A percentile compares a stretch with the other conserved stretches of the same genome.
Conservation (phyloP, 1,284 basidiomycete genomes). For the Meira nashicola region DNA sequence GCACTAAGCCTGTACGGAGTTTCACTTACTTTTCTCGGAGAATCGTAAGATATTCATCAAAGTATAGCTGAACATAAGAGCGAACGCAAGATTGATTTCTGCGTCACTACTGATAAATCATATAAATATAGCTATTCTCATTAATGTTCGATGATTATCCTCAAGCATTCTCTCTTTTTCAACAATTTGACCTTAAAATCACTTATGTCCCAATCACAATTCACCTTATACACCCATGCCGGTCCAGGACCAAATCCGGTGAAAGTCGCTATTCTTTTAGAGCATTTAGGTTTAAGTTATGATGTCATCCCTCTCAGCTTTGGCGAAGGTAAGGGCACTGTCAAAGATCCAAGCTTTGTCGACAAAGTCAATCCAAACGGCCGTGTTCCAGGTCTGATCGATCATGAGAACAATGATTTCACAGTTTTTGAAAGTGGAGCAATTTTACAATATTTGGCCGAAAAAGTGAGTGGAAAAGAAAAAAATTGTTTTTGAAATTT, state of each 20-base stretch:
- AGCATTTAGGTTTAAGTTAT: slow-evolving; percentile 40
- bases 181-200: too few species aligned
- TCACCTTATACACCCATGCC: slow-evolving; percentile 41
- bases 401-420: slow-evolving; percentile 21
- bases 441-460: slow-evolving; percentile 39
- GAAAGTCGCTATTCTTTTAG: slow-evolving; percentile 39
- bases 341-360: slow-evolving; percentile 41
- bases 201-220: too few species aligned
- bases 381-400: slow-evolving; percentile 39
- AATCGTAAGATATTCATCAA: too few species aligned
- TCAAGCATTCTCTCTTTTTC: too few species aligned
- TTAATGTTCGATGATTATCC: too few species aligned
- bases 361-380: slow-evolving; percentile 43
- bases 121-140: too few species aligned
- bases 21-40: too few species aligned
- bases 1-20: too few species aligned
- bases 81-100: too few species aligned
- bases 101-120: too few species aligned
- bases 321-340: slow-evolving; percentile 40
- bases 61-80: too few species aligned
- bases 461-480: slow-evolving; percentile 40
- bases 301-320: slow-evolving; percentile 35
- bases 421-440: slow-evolving; percentile 39
- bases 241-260: slow-evolving; percentile 42
- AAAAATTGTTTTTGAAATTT: slow-evolving; percentile 19